Evolutionary conservation across 106 monocot genomes (phyloP), one percentile per base, ranked within the genome.

Genomic region (Platanthera guangdongensis): DNA sequence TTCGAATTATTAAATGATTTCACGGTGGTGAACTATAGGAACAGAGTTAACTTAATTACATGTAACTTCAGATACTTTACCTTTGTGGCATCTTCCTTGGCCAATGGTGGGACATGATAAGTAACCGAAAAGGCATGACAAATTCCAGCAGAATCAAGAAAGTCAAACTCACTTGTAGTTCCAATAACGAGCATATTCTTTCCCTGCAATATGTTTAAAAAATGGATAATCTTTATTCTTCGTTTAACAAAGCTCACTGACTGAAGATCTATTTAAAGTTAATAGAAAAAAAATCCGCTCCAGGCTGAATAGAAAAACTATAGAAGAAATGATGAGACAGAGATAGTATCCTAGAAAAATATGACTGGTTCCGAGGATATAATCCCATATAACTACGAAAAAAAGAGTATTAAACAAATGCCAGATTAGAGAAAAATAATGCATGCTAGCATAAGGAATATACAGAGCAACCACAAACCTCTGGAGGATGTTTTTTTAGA

Each of bases 101-200:
- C 74, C 82, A 99, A 78, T 46, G 83, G 85, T 12, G 97, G 97
- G 12, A 99, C 91, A 81, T 86, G 86, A 79, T 99, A 86, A 39
- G 86, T 81, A 28, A 94, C 89, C 52, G 97, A 89, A 76, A 99
- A 99, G 68, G 91, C 87, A 85, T 86, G 84, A 59, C 89, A 84
- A 57, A 99, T 89, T 70, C 94, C 97, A 82, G 94, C 86, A 45
- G 97, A 94, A 32, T 92, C 97, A 25, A 99, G 80, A 84, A 99
- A 91, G 11, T 81, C 89, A n/a, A 80, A 86, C 70, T 94, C 91
- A 84, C 97, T 91, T 65, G 94, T 99, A 75, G 97, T 94, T 77
- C 97, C 94, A 78, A 94, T 85, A 51, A 99, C 88, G 72, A 99
- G 79, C 86, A 99, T 80, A 47, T 86, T 99, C 75, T 99, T 99